Conservation (phyloP, 225 moss, liverwort and hornwort species). For the Sphagnum contortum region DNA sequence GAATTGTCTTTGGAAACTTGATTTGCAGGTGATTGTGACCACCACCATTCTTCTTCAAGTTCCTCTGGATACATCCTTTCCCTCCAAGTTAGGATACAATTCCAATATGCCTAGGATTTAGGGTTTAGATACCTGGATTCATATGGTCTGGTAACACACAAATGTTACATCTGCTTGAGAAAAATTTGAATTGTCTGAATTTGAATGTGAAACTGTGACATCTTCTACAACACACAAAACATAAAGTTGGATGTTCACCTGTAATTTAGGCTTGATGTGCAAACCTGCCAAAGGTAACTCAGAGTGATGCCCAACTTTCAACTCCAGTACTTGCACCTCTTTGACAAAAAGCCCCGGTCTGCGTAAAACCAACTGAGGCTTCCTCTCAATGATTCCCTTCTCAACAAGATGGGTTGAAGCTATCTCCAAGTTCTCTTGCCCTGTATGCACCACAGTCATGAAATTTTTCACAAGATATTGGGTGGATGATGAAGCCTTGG, state of each 20-base stretch:
- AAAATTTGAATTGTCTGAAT: not conserved
- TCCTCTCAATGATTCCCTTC: slow-evolving; percentile 12
- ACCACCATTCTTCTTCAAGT: too few species aligned
- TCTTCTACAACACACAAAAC: not conserved
- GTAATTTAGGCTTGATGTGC: slow-evolving; percentile 34
- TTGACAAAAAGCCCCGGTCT: slow-evolving; percentile 29
- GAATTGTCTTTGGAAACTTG: too few species aligned
- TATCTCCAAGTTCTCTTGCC: slow-evolving; percentile 5
- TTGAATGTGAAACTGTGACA: not conserved
- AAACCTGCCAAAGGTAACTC: slow-evolving; percentile 21
- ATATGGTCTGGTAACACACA: not conserved
- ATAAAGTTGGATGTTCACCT: slow-evolving; percentile 12
- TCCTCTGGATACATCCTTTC: not conserved
- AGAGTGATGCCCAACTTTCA: slow-evolving; percentile 10
- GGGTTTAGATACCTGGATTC: not conserved
- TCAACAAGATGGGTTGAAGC: not conserved
- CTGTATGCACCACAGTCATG: slow-evolving; percentile 10
- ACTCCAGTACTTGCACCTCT: slow-evolving; percentile 7
- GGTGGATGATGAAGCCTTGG: slow-evolving; percentile 11
- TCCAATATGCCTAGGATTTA: too few species aligned
- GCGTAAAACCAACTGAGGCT: slow-evolving; percentile 25
- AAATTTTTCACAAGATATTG: slow-evolving; percentile 12
- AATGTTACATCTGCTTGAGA: not conserved
- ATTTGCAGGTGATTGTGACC: too few species aligned
- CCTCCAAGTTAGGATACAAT: not conserved